Base-by-base conservation (phyloP, 257 asterid species). In the Striga asiatica region DNA sequence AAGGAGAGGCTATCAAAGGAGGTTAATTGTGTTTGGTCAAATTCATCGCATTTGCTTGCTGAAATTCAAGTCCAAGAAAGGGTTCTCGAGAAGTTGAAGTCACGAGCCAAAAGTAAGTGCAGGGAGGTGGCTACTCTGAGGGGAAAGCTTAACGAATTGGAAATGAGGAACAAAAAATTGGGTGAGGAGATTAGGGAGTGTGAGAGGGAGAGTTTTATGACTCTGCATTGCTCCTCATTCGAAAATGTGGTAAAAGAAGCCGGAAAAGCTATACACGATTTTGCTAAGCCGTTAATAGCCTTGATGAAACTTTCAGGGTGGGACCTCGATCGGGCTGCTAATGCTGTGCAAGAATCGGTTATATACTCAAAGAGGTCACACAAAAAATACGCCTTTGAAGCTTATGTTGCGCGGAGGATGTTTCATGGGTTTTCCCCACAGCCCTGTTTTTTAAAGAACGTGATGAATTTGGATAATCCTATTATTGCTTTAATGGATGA, bases 311-410 rank as follows among this genome's bases (percentile, higher is more conserved):
- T 64, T 60, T 81, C 93, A 1, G 87, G 74, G 18, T 87, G 94
- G 96, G 87, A 87, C 78, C 76, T 87, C 21, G 94, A 81, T 73
- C 56, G 46, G 60, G 93, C 94, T 35, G 94, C 78, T 21, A 52
- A 72, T 66, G 75, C 74, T 12, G 71, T 87, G 19, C 79, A 84
- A 69, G 61, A 55, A 38, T 70, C 83, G 0, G 89, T 71, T 61
- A 71, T 65, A 20, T 83, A 81, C 32, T 64, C 76, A 46, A 77
- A 81, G 83, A 77, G 93, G 69, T 79, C 87, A 4, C 88, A 87
- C 66, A 87, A 79, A 39, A 87, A 87, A 60, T 84, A 75, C 32
- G 83, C 82, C 0, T 87, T 87, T 56, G 96, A 87, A 75, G 94
- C 94, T 35, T 84, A 81, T 64, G 74, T 87, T 16, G 73, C 85